These are phyloP conservation scores for Yamagishiella unicocca DNA, from an alignment of 139 green algal species.

Conservation along the genomic window DNA sequence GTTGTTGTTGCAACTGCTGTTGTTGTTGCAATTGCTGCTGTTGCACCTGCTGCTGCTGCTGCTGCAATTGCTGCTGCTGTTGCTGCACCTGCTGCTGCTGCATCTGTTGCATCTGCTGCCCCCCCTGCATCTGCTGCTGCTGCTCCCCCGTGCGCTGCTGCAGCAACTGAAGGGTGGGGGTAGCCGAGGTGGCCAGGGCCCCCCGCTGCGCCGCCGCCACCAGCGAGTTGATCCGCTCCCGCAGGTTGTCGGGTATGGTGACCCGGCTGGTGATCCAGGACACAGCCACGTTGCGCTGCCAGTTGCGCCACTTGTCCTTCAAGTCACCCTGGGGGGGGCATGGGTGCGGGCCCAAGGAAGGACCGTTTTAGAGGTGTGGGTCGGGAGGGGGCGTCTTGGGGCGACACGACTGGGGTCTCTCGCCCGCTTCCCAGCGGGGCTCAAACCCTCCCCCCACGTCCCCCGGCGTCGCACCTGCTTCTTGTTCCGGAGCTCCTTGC, in stretches of 20 bases:
- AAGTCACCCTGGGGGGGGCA: slow-evolving; percentile 37
- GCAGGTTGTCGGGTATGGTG: slow-evolving; percentile 36
- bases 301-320: slow-evolving; percentile 58
- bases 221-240: slow-evolving; percentile 11
- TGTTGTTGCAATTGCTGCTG: not conserved
- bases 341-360: not conserved
- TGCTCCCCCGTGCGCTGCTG: not conserved
- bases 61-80: not conserved
- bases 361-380: not conserved
- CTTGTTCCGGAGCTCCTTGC: slow-evolving; percentile 11
- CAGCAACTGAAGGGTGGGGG: not conserved
- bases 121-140: not conserved
- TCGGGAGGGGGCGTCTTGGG: not conserved
- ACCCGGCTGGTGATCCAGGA: slow-evolving; percentile 38
- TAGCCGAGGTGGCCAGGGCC: not conserved
- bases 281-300: slow-evolving; percentile 47
- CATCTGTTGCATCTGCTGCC: not conserved
- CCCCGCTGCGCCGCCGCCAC: slow-evolving; percentile 5
- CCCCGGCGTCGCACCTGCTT: not conserved
- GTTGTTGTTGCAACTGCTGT: not conserved
- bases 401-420: not conserved
- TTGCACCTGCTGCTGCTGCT: slow-evolving; percentile 1
- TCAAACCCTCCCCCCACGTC: not conserved
- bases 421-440: not conserved
- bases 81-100: not conserved